Evolutionary conservation across 2,329 filamentous ascomycete genomes (phyloP), one percentile per base, ranked within the genome.

Genomic region (Nigrospora oryzae): DNA sequence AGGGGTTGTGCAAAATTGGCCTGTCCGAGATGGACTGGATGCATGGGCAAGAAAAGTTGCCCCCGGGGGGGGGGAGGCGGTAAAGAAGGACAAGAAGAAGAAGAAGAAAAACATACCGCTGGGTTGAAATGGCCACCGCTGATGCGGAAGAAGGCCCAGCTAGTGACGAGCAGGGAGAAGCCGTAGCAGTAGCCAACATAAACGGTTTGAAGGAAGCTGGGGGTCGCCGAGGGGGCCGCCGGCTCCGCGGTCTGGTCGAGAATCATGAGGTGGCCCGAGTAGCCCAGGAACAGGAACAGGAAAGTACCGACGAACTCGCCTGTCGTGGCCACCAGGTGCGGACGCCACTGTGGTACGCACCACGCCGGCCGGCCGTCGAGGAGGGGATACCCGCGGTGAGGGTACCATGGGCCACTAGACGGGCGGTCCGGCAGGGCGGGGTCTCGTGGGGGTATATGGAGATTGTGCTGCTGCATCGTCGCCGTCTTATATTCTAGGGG

Each of bases 131-230:
- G 46, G 1, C 65, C 65, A 3, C 65, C 65, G 34, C 65, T 71
- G 37, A 75, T 65, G 14, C 70, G 60, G 49, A 70, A 75, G 52
- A 74, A 74, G 0, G 68, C 61, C 71, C 70, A 75, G 1, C 67
- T 70, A 36, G 70, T 73, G 36, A 70, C 67, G 13, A 69, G 63
- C 31, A 74, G 57, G 32, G 66, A 66, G 45, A 72, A 59, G 1
- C 68, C 66, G 48, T 71, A 73, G 12, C 56, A 59, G 10, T 71
- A 49, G 2, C 65, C 55, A 34, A 70, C 63, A 43, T 65, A 70
- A 5, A 71, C 54, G n/a, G 61, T 54, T 19, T 51, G 49, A 23
- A 62, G 52, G 30, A 56, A 55, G 3, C 53, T 52, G 11, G 53
- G 41, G 10, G 36, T 44, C 23, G 23, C 23, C 23, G 23, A 4